phyloP scores from a whole-genome alignment of 257 asterid genomes.

The Solanum megistacrolobum region DNA sequence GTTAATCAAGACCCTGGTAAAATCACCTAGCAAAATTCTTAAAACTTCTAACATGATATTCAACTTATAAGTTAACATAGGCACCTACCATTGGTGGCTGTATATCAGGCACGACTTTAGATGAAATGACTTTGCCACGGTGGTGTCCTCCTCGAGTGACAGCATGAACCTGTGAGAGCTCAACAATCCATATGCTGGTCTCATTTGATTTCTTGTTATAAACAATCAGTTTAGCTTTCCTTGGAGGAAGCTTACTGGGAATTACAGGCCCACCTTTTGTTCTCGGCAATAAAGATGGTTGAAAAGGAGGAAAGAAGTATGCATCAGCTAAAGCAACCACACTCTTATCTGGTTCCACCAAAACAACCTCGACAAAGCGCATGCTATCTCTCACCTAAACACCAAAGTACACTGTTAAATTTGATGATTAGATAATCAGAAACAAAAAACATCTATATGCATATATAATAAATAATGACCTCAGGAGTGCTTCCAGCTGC shows the following conservation, averaged over 20 bases:
- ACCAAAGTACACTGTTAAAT: neutral
- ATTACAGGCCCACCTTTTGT: constrained; percentile 20
- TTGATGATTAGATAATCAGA: neutral
- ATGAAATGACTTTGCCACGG: constrained; percentile 22
- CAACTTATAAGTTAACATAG: neutral
- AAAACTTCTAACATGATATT: neutral
- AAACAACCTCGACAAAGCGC: constrained; percentile 21
- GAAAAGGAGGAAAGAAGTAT: constrained; percentile 24
- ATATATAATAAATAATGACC: constrained; percentile 2
- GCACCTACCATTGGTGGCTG: constrained; percentile 20
- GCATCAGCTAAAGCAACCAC: constrained; percentile 25
- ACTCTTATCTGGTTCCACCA: constrained; percentile 20
- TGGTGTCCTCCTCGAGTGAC: constrained; percentile 27
- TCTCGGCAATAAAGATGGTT: constrained; percentile 21
- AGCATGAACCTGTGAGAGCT: constrained; percentile 23
- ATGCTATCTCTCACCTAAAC: constrained; percentile 26
- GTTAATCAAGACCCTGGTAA: neutral
- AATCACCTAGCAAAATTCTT: neutral
- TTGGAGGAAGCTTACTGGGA: constrained; percentile 23
- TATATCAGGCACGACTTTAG: constrained; percentile 18
- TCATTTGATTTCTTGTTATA: constrained; percentile 21
- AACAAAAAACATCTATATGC: neutral
- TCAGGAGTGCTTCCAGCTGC: constrained; percentile 23
- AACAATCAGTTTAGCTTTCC: constrained; percentile 17
- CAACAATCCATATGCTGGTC: constrained; percentile 25